Conservation (phyloP, 768 basidiomycete species). For the Serendipita vermifera region DNA sequence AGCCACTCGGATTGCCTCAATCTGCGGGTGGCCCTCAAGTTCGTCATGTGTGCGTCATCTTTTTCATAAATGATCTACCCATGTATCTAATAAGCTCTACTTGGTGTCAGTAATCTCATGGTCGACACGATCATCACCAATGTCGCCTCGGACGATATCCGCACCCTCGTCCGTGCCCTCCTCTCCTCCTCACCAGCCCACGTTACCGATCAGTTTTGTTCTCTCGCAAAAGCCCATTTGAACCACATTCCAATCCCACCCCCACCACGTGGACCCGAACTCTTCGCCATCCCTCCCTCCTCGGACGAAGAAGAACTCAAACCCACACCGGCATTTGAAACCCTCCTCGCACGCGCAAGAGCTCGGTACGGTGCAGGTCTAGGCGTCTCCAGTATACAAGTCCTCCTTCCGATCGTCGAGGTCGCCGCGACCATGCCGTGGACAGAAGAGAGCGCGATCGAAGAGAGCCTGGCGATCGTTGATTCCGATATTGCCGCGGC, state of each 20-base stretch:
- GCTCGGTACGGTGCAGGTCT: constrained; percentile 7
- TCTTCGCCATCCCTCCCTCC: neutral
- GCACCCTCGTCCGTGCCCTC: constrained; percentile 1
- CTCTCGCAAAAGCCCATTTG: constrained; percentile 5
- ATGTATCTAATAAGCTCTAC: no score
- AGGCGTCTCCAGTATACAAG: constrained; percentile 6
- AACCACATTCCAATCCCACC: constrained; percentile 9
- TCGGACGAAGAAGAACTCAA: no score
- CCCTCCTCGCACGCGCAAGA: constrained; percentile 1
- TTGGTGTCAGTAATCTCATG: constrained; percentile 7
- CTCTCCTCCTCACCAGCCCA: constrained; percentile 5
- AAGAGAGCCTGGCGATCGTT: neutral
- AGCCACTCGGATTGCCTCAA: no score
- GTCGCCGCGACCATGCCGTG: neutral
- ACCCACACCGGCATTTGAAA: constrained; percentile 9
- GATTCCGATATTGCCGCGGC: constrained; percentile 9
- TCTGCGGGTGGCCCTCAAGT: no score
- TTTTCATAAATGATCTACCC: no score
- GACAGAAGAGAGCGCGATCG: constrained; percentile 3
- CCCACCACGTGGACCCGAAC: neutral
- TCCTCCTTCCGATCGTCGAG: constrained; percentile 5
- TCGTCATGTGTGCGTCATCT: constrained; percentile 8
- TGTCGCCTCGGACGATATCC: constrained; percentile 7
- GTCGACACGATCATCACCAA: constrained; percentile 7
- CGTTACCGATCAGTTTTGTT: constrained; percentile 8